phyloP scores from a whole-genome alignment of 345 rosid genomes.

The Brassica napus region DNA sequence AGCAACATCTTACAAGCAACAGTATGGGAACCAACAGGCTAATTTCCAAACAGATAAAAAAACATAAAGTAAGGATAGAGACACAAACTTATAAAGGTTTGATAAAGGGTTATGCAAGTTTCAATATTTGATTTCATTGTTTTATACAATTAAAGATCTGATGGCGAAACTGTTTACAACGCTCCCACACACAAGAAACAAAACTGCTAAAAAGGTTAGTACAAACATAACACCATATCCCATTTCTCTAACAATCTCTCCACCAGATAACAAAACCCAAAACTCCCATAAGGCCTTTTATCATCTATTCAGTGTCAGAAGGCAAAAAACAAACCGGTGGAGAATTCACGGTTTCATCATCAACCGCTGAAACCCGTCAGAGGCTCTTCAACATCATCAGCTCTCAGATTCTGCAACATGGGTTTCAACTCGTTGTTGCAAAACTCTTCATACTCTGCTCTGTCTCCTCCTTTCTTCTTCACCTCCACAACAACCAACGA shows the following conservation, averaged over 20 bases:
- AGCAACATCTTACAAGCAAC: too few species aligned
- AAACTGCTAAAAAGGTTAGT: constrained; percentile 36
- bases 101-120: not conserved
- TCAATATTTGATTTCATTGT: constrained; percentile 12
- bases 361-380: not conserved
- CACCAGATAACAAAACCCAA: constrained; percentile 23
- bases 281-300: constrained; percentile 3
- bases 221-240: constrained; percentile 11
- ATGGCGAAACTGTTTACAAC: constrained; percentile 23
- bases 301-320: constrained; percentile 66
- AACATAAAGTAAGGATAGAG: too few species aligned
- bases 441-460: constrained; percentile 79
- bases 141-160: constrained; percentile 35
- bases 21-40: too few species aligned
- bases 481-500: constrained; percentile 78
- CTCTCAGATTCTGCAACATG: constrained; percentile 58
- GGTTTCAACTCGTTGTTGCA: constrained; percentile 76
- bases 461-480: constrained; percentile 91
- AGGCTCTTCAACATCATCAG: constrained; percentile 51
- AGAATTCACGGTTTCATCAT: constrained; percentile 27
- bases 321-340: constrained; percentile 46
- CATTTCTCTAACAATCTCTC: constrained; percentile 28
- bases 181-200: not conserved
- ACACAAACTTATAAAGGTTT: too few species aligned
- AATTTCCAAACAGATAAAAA: too few species aligned